Evolutionary conservation across 2,329 filamentous ascomycete species (phyloP), one percentile per base, ranked within the genome.

Genomic region (Penicillium sp.): DNA sequence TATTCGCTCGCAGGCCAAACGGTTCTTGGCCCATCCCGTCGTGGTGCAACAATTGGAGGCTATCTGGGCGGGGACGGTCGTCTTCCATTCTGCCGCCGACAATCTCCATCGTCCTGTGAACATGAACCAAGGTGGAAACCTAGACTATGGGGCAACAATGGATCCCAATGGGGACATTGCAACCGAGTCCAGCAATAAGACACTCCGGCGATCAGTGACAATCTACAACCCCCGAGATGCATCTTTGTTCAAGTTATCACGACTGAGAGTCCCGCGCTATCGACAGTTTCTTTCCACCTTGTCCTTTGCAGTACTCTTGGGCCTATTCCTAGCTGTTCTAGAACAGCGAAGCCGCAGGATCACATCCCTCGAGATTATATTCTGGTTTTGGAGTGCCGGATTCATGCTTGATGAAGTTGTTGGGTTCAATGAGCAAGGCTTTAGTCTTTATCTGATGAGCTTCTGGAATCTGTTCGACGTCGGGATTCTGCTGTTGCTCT

Each of bases 391-490:
- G 93, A 96, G 91, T 71, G 91, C 91, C 27, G 93, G 93, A 0
- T 97, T 95, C 75, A 96, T 97, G 91, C 85, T 97, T 33, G 93
- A 97, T 69, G 93, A 97, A 75, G 84, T 97, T 23, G 92, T 97
- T 19, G 93, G 93, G 12, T 97, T 97, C 80, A 96, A 93, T 65
- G 93, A 97, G 74, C 92, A 97, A 75, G 93, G 93, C 3, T 97
- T 97, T 73, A 93, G 92, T 38, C 84, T 97, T 31, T 97, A 97
- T 76, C 91, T 97, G 69, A 93, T 97, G 87, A 96, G 91, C 73
- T 94, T 97, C 73, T 97, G 93, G 93, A 97, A 97, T 73, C 86
- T 93, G 38, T 96, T 97, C 73, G 93, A 97, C 71, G 80, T 97
- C 38, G 93, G 93, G 9, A 97, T 97, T 53, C 78, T 97, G 52